Percentiles rank a stretch among this genome's conserved stretches.
phyloP scores from a whole-genome alignment of 2,329 filamentous ascomycete genomes.

The Dactylellina leptospora region DNA sequence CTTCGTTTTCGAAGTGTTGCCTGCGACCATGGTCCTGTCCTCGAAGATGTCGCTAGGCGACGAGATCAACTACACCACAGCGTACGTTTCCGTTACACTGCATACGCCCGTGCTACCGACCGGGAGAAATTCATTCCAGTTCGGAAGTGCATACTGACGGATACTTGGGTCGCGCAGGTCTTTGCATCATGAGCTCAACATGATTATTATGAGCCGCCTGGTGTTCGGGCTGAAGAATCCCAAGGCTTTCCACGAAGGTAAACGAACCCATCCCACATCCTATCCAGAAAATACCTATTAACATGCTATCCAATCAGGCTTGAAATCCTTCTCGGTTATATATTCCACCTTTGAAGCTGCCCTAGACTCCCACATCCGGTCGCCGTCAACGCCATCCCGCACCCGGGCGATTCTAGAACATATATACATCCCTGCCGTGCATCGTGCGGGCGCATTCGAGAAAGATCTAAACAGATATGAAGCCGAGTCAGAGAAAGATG shows the following conservation, averaged over 20 bases:
- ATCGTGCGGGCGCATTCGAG: constrained; percentile 38
- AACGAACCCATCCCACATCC: not conserved
- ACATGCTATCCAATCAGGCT: constrained; percentile 22
- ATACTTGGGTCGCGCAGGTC: constrained; percentile 3
- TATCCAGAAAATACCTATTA: not conserved
- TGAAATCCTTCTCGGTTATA: constrained; percentile 40
- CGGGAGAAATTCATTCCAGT: not conserved
- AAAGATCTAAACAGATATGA: constrained; percentile 23
- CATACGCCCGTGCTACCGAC: not conserved
- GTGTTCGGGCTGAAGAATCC: constrained; percentile 49
- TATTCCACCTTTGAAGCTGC: constrained; percentile 43
- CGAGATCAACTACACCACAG: constrained; percentile 50
- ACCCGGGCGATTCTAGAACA: constrained; percentile 45
- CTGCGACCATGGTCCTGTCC: constrained; percentile 12
- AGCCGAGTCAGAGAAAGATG: constrained; percentile 28
- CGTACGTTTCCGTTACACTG: constrained; percentile 33
- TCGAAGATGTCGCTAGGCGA: constrained; percentile 44
- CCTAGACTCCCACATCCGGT: constrained; percentile 42
- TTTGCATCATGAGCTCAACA: constrained; percentile 50
- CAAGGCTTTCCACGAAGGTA: constrained; percentile 50
- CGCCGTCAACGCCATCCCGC: constrained; percentile 27
- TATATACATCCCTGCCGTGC: constrained; percentile 44
- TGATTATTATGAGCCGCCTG: constrained; percentile 53
- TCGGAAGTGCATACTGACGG: not conserved
- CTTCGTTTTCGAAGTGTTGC: not conserved